These are phyloP conservation scores for Microbotryomycetes sp. DNA, from an alignment of 1,284 basidiomycete genomes.

Conservation along the genomic window DNA sequence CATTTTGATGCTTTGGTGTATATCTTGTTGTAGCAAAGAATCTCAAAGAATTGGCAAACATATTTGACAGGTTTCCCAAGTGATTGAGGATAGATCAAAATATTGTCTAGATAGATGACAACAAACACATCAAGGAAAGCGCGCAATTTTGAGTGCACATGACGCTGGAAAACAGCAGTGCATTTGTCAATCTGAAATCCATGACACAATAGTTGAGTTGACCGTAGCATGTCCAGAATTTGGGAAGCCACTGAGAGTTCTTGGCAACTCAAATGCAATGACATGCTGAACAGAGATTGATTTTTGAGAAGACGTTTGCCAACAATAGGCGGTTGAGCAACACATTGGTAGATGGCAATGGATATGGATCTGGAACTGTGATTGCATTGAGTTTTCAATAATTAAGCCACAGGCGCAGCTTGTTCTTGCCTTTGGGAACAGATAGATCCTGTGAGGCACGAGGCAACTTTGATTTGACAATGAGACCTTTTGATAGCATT, in stretches of 20 bases:
- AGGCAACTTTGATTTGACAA: slow-evolving; percentile 6
- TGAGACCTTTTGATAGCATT: slow-evolving; percentile 12
- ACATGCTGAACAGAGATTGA: no score
- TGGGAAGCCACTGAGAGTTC: no score
- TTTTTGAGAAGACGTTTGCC: no score
- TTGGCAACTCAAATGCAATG: no score
- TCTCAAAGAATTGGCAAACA: slow-evolving; percentile 41
- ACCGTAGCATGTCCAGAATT: slow-evolving; percentile 43
- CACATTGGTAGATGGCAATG: no score
- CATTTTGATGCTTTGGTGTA: slow-evolving; percentile 16
- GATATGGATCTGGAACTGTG: no score
- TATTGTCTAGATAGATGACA: slow-evolving; percentile 40
- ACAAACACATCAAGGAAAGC: slow-evolving; percentile 36
- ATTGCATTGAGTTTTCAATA: slow-evolving; percentile 48
- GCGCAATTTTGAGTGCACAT: slow-evolving; percentile 36
- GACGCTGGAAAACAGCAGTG: slow-evolving; percentile 41
- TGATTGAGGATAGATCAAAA: slow-evolving; percentile 43
- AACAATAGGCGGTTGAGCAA: no score
- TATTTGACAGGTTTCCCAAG: slow-evolving; percentile 41
- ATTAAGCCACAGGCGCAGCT: slow-evolving; percentile 44
- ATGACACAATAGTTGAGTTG: slow-evolving; percentile 44
- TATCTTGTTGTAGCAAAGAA: slow-evolving; percentile 32
- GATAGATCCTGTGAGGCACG: slow-evolving; percentile 48
- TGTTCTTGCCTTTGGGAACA: slow-evolving; percentile 47
- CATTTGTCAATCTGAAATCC: slow-evolving; percentile 45